These are phyloP conservation scores for Tylopilus subfusipes DNA, from an alignment of 768 basidiomycete species.

Conservation along the genomic window DNA sequence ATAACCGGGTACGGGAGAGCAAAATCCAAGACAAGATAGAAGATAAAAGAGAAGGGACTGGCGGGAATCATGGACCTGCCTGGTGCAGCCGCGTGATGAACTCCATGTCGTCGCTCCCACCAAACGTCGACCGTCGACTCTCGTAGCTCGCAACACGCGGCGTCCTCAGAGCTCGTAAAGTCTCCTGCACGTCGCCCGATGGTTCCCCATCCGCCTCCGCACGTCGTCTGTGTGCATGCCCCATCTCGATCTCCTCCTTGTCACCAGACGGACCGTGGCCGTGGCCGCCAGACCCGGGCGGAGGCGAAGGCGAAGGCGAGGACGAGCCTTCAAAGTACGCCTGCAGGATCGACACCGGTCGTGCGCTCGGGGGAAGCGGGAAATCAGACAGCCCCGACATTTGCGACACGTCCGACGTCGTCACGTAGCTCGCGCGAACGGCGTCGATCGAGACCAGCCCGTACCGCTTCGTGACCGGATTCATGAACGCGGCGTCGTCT, in stretches of 20 bases:
- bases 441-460: conserved; percentile 29
- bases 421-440: conserved; percentile 58
- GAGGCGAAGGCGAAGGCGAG: conserved; percentile 1
- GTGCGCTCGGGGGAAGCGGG: conserved; percentile 52
- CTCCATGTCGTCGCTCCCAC: conserved; percentile 25
- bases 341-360: conserved; percentile 39
- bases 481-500: conserved; percentile 4
- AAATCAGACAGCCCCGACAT: conserved; percentile 76
- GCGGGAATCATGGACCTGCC: conserved; percentile 7
- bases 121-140: conserved; percentile 24
- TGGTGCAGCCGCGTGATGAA: conserved; percentile 14
- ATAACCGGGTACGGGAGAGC: conserved; percentile 5
- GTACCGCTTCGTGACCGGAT: conserved; percentile 19
- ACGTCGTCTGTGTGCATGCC: not conserved
- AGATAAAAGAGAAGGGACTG: not conserved
- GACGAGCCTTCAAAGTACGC: conserved; percentile 38
- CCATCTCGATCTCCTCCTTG: not conserved
- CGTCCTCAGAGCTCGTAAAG: conserved; percentile 9
- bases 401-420: conserved; percentile 53
- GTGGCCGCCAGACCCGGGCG: not conserved
- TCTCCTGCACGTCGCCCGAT: conserved; percentile 12
- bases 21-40: conserved; percentile 10
- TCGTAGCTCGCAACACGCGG: conserved; percentile 8
- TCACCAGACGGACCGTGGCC: not conserved
- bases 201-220: not conserved